These are phyloP conservation scores for Chloris gayana DNA, from an alignment of 176 grass and related monocot species.

Conservation along the genomic window DNA sequence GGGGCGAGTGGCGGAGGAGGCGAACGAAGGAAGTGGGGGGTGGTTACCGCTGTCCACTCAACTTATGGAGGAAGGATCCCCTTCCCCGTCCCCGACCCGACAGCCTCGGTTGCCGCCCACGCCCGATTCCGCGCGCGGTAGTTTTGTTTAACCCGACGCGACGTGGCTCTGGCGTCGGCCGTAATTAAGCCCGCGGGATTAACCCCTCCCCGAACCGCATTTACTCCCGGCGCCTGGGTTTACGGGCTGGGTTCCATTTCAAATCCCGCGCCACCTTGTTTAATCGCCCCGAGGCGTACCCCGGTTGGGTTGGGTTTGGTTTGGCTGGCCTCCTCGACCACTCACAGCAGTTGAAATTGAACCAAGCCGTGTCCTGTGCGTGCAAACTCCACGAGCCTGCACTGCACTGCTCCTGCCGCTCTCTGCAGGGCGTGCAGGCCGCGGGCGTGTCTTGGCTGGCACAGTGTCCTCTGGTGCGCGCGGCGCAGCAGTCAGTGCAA, in stretches of 20 bases:
- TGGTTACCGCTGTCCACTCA: conserved; percentile 31
- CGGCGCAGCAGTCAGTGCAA: conserved; percentile 15
- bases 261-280: conserved; percentile 41
- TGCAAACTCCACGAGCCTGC: conserved; percentile 7
- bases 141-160: background rate
- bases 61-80: conserved; percentile 58
- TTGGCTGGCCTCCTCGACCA: background rate
- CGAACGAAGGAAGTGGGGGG: background rate
- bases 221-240: conserved; percentile 42
- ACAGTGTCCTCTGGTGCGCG: background rate
- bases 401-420: background rate
- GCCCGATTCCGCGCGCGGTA: conserved; percentile 42
- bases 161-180: too few species aligned
- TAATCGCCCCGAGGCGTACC: conserved; percentile 37
- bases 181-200: conserved; percentile 30
- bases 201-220: conserved; percentile 22
- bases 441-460: conserved; percentile 29
- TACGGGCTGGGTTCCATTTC: conserved; percentile 36
- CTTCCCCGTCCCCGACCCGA: too few species aligned
- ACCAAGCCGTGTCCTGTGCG: background rate
- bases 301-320: too few species aligned
- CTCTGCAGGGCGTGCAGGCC: conserved; percentile 8
- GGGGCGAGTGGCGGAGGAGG: conserved; percentile 21
- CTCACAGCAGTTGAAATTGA: background rate
- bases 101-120: conserved; percentile 50